phyloP scores from a whole-genome alignment of 495 filamentous ascomycete genomes.

The Astrothelium subdiscretum region DNA sequence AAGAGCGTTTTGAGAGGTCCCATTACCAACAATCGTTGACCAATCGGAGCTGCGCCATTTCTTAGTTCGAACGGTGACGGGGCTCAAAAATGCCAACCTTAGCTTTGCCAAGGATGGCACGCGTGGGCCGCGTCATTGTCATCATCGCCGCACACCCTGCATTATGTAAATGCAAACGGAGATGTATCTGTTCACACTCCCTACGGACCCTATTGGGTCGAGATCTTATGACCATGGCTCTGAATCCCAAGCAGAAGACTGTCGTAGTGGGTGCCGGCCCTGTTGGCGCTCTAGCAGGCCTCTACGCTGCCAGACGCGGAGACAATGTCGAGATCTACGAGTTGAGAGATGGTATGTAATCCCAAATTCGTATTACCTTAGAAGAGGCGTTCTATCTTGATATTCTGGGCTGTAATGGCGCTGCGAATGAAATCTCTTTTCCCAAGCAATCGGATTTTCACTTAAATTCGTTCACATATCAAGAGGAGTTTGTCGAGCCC shows the following conservation, averaged over 20 bases:
- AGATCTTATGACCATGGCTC: conserved; percentile 7
- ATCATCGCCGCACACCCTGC: background rate
- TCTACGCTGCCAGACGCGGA: conserved; percentile 81
- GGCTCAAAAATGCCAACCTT: no score
- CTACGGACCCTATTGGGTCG: background rate
- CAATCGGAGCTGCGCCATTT: background rate
- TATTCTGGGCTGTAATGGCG: no score
- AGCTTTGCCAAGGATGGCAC: no score
- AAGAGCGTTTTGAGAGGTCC: background rate
- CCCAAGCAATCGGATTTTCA: background rate
- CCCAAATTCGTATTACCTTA: background rate
- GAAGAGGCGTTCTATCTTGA: no score
- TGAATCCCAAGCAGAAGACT: conserved; percentile 45
- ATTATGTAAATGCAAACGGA: background rate
- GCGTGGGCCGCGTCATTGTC: conserved; percentile 1
- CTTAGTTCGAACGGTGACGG: no score
- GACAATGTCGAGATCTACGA: conserved; percentile 93
- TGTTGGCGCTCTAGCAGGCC: conserved; percentile 78
- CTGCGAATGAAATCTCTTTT: background rate
- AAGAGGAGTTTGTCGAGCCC: no score
- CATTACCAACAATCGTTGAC: background rate
- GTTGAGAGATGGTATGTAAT: conserved; percentile 67
- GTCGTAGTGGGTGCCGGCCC: conserved; percentile 85
- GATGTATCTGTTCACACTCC: background rate
- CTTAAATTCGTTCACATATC: no score